A percentile compares a stretch with the other conserved stretches of the same genome.
phyloP scores from a whole-genome alignment of 352 stramenopile genomes.

The Pythium folliculosum region DNA sequence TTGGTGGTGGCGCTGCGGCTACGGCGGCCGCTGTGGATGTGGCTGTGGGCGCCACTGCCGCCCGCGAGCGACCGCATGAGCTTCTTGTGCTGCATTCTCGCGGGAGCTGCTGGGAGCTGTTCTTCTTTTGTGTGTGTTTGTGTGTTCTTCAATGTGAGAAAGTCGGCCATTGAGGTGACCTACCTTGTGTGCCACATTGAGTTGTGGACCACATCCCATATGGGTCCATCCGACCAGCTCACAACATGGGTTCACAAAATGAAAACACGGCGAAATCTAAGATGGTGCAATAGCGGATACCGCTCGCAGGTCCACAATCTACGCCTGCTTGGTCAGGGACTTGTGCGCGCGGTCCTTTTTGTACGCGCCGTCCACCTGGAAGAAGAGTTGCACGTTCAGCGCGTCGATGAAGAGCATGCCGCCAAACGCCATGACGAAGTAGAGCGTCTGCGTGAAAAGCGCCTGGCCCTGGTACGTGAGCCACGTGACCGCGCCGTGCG shows the following conservation, averaged over 20 bases:
- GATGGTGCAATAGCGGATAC: not conserved
- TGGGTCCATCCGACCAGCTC: not conserved
- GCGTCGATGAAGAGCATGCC: constrained; percentile 79
- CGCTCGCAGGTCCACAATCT: not conserved
- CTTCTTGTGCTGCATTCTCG: constrained; percentile 31
- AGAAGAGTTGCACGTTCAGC: constrained; percentile 67
- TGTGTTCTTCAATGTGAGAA: constrained; percentile 29
- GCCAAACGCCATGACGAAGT: constrained; percentile 75
- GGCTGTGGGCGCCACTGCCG: not conserved
- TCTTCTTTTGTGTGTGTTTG: not conserved
- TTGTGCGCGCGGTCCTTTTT: constrained; percentile 38
- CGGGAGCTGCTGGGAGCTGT: not conserved
- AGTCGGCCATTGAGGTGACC: not conserved
- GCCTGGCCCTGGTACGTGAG: constrained; percentile 46
- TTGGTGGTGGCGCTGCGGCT: constrained; percentile 15
- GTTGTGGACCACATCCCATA: not conserved
- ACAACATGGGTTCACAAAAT: constrained; percentile 17
- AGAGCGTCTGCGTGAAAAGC: constrained; percentile 42
- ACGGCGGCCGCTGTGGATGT: not conserved
- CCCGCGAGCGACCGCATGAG: constrained; percentile 20
- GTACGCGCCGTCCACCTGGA: constrained; percentile 52
- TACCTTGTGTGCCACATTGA: not conserved
- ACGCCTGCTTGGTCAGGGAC: constrained; percentile 12
- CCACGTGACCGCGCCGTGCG: constrained; percentile 44
- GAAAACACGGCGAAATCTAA: not conserved